Evolutionary conservation across 495 filamentous ascomycete genomes (phyloP).

Genomic region (Penicillium taxi): DNA sequence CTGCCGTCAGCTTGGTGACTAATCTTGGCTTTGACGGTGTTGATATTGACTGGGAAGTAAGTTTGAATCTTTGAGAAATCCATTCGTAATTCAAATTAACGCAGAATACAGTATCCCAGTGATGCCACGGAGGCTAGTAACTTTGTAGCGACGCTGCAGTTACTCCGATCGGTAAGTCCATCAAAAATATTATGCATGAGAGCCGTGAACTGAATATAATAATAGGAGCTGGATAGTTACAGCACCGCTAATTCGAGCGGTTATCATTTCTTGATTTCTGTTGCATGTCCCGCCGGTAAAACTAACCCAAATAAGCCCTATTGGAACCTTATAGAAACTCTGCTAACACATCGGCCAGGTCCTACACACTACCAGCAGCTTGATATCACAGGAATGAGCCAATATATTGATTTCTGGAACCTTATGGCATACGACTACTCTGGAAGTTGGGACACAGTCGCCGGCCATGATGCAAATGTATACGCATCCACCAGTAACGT

Average conservation of each 20-base stretch:
- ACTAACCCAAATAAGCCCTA: neutral
- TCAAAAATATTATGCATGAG: neutral
- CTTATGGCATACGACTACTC: slow-evolving; percentile 75
- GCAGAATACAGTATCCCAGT: slow-evolving; percentile 23
- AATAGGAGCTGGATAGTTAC: slow-evolving; percentile 54
- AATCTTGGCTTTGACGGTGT: slow-evolving; percentile 57
- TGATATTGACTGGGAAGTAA: slow-evolving; percentile 56
- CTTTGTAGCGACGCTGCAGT: slow-evolving; percentile 54
- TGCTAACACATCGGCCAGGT: slow-evolving; percentile 30
- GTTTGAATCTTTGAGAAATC: neutral
- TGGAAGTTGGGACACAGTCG: slow-evolving; percentile 58
- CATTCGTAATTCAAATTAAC: neutral
- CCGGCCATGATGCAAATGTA: slow-evolving; percentile 73
- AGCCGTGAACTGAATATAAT: neutral
- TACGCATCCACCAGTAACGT: slow-evolving; percentile 46
- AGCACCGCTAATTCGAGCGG: slow-evolving; percentile 35
- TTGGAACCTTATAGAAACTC: neutral
- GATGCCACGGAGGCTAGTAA: slow-evolving; percentile 46
- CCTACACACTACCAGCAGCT: slow-evolving; percentile 54
- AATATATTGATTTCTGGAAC: slow-evolving; percentile 60
- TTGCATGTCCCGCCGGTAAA: slow-evolving; percentile 51
- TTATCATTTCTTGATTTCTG: slow-evolving; percentile 58
- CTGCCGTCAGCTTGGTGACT: slow-evolving; percentile 56
- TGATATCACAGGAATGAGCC: slow-evolving; percentile 54
- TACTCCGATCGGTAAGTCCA: slow-evolving; percentile 35